phyloP scores from a whole-genome alignment of 768 basidiomycete genomes.

The Naematelia aurantialba region DNA sequence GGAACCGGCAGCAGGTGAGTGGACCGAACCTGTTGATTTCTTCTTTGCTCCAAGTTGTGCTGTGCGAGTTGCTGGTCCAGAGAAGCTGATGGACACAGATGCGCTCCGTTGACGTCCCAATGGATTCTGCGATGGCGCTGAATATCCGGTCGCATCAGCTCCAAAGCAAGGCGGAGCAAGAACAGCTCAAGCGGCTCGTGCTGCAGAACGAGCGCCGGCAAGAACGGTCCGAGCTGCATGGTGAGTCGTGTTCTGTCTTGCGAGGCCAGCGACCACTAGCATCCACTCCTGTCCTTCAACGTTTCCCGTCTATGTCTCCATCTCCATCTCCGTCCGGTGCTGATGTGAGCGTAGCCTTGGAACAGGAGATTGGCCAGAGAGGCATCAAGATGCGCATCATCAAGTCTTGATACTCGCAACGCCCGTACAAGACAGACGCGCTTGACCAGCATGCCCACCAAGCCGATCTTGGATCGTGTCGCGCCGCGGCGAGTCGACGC shows the following conservation, averaged over 20 bases:
- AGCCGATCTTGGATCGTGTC: no score
- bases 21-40: slow-evolving; percentile 1
- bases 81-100: slow-evolving; percentile 54
- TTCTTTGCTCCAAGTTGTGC: not conserved
- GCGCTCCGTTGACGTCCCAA: slow-evolving; percentile 83
- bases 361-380: slow-evolving; percentile 32
- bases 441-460: no score
- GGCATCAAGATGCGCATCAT: slow-evolving; percentile 35
- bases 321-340: not conserved
- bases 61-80: no score
- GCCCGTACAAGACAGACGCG: no score
- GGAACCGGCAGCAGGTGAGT: slow-evolving; percentile 83
- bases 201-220: slow-evolving; percentile 50
- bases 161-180: slow-evolving; percentile 93
- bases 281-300: no score
- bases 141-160: slow-evolving; percentile 87
- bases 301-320: no score
- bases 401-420: slow-evolving; percentile 3
- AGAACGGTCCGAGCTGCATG: slow-evolving; percentile 41
- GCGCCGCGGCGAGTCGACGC: no score
- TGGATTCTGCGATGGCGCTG: slow-evolving; percentile 79
- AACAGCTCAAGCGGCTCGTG: slow-evolving; percentile 88
- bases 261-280: no score
- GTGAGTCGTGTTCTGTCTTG: slow-evolving; percentile 17
- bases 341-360: slow-evolving; percentile 16